Evolutionary conservation across 106 monocot species (phyloP), one percentile per base, ranked within the genome.

Genomic region (Amphibolis antarctica): DNA sequence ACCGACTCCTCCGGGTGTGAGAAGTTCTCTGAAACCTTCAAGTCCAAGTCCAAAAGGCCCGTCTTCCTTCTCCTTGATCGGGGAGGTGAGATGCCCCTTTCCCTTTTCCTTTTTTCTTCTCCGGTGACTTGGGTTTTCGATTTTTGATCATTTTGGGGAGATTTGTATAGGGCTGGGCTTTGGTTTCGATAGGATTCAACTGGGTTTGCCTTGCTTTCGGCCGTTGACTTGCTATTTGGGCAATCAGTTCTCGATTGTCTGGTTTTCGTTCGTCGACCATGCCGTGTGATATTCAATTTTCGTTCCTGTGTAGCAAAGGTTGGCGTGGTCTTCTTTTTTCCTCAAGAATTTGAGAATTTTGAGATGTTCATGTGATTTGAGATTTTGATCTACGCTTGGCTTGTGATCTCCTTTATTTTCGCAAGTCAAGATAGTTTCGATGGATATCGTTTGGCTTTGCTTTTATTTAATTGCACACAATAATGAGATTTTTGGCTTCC

Each of bases 61-160:
- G 79, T 79, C 28, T 76, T 83, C 20, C 60, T 79, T 42, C 83
- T 83, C n/a, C 65, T 83, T 27, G 83, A 83, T 24, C 64, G 83
- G 64, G 83, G 83, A 76, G 83, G 83, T 79, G 43, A 69, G 71
- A 21, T 57, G n/a, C n/a, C n/a, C n/a, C n/a, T n/a, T n/a, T n/a
- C n/a, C n/a, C 9, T 19, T 28, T 7, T 17, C 12, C 12, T 9
- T 42, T n/a, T 1, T 43, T 6, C 5, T 42, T 12, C 25, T 56
- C 2, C 28, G 23, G 20, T 46, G 63, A 46, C 9, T 63, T 63
- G 12, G 23, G 22, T 63, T 63, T 63, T 48, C 10, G 56, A 27
- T 56, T 56, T 56, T 28, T 9, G 23, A 21, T 50, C 15, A 15
- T 5, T 23, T 21, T 18, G 24, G 7, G 13, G 18, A 15, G 44